Base-by-base conservation (phyloP, 2,329 filamentous ascomycete genomes). In the Aspergillus alliaceus region DNA sequence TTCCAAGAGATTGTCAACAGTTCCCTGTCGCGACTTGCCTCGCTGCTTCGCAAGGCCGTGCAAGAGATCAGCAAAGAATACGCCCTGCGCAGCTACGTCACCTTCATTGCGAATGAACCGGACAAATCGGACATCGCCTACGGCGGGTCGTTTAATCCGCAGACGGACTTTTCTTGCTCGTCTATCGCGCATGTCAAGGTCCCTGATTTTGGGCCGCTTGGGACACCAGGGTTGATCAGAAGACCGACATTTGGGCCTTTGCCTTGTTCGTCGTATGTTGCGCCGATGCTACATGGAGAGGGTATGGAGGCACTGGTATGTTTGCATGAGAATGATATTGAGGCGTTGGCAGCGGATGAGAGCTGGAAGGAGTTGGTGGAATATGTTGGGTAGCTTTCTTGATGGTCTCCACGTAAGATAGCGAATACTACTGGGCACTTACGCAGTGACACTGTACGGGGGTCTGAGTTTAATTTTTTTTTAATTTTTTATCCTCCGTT, bases 71-170 rank as follows among this genome's bases (percentile, higher is more conserved):
- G 53, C 27, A 63, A 48, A 1, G 20, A 29, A 6, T 55, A 58
- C 7, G 34, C 59, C 3, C 32, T 63, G 5, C 57, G 60, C 18
- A 60, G 56, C 46, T 67, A 62, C 35, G 64, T 60, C 4, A 67
- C 59, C 0, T 61, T 60, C 14, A 52, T 67, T 9, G 54, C 57
- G 1, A 55, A 55, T 1, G 56, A 59, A 11, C 32, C 51, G 1
- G 59, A 66, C 29, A 65, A 64, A 18, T 32, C 54, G 0, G 51
- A 34, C 5, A 59, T 66, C n/a, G 42, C 58, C 2, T 66, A 66
- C 34, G 61, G 53, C 0, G 64, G 63, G 1, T 40, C 34, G 0
- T 62, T 62, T 12, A 50, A 65, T 11, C 58, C 57, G 18, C 37
- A 34, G 5, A 59, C 56, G 3, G 63, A 65, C 22, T 37, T 65